Evolutionary conservation across 768 basidiomycete genomes (phyloP).

Genomic region (Agaricus blazei): DNA sequence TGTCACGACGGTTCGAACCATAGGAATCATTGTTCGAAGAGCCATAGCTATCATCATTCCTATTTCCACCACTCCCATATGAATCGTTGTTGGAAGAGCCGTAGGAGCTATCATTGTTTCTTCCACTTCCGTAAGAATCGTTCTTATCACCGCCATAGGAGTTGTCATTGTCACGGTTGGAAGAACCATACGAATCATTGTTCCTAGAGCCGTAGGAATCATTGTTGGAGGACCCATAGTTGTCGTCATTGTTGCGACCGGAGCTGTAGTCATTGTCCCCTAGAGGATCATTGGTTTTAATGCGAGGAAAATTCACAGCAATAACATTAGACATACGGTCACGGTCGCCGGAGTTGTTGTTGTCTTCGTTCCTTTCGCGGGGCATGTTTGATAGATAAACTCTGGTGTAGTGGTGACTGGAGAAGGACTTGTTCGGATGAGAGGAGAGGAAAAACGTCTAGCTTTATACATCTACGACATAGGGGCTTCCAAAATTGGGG

Average conservation of each 20-base stretch:
- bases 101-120: slow-evolving; percentile 16
- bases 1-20: not conserved
- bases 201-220: slow-evolving; percentile 19
- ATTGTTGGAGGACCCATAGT: slow-evolving; percentile 18
- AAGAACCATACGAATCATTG: slow-evolving; percentile 21
- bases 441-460: not conserved
- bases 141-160: slow-evolving; percentile 17
- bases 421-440: not conserved
- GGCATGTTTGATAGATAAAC: not conserved
- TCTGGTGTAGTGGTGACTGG: not conserved
- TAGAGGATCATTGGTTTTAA: not conserved
- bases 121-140: slow-evolving; percentile 14
- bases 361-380: not conserved
- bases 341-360: not conserved
- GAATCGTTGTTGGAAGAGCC: slow-evolving; percentile 19
- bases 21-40: not conserved
- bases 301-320: not conserved
- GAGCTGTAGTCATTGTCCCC: slow-evolving; percentile 11
- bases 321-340: not conserved
- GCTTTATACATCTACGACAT: not conserved
- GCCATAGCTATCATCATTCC: not conserved
- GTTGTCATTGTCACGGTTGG: slow-evolving; percentile 7
- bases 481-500: not conserved
- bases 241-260: slow-evolving; percentile 18
- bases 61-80: slow-evolving; percentile 5